These are phyloP conservation scores for Drechslerella stenobrocha DNA, from an alignment of 2,329 filamentous ascomycete genomes.

Conservation along the genomic window DNA sequence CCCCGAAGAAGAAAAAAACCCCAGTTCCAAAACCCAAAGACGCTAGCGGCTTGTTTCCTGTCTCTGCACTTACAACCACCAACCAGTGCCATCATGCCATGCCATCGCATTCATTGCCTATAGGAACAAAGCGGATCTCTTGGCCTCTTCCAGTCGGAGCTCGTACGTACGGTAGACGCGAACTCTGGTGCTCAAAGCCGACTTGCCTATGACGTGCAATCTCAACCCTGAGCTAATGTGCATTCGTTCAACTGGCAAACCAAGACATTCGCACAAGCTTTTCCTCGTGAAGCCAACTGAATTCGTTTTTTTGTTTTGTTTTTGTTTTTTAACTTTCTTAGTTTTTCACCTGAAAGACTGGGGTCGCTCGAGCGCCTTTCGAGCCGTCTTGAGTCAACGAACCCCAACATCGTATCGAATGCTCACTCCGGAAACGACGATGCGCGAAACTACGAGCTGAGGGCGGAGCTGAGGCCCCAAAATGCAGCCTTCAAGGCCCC, in stretches of 20 bases:
- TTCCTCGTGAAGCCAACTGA: background rate
- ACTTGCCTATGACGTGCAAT: slow-evolving; percentile 1
- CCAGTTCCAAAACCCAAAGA: no score
- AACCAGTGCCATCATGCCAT: no score
- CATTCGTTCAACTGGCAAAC: background rate
- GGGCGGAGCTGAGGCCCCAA: background rate
- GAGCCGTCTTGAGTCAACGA: no score
- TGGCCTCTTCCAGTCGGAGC: background rate
- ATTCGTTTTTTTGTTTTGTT: no score
- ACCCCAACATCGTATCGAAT: background rate
- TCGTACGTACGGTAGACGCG: slow-evolving; percentile 1
- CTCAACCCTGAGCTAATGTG: background rate
- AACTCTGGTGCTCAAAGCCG: background rate
- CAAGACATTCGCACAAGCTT: background rate
- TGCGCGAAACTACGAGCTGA: background rate
- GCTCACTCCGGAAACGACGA: background rate
- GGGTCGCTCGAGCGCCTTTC: no score
- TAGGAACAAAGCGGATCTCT: slow-evolving; percentile 37
- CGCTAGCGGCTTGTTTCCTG: no score
- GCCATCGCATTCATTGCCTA: slow-evolving; percentile 24
- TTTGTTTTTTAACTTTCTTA: no score
- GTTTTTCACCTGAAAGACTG: no score
- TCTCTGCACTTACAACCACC: no score
- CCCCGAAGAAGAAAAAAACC: slow-evolving; percentile 1
- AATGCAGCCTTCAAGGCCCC: slow-evolving; percentile 7